Conservation (phyloP, 2,329 filamentous ascomycete genomes). For the Trichoderma aggressivum region DNA sequence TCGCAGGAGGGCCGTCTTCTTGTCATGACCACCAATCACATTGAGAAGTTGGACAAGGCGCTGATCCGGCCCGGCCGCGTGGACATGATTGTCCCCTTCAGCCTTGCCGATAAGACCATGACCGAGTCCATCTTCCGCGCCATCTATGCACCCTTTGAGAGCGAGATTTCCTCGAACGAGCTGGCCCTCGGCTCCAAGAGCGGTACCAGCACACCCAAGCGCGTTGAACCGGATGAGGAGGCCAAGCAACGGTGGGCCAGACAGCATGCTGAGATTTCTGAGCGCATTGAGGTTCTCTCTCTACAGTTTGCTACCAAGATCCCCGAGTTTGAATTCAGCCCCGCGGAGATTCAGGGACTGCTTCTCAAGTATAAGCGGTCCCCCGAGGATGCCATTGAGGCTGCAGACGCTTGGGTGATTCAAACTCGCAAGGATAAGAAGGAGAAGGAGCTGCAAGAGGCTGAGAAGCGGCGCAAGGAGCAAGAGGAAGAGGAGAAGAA, state of each 20-base stretch:
- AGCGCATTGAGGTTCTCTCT: constrained; percentile 46
- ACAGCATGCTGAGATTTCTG: constrained; percentile 35
- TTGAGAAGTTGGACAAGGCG: constrained; percentile 59
- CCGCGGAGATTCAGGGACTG: constrained; percentile 59
- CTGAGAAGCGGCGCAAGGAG: constrained; percentile 39
- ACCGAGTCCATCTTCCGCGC: constrained; percentile 54
- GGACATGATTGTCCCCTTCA: constrained; percentile 58
- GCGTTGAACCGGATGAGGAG: constrained; percentile 30
- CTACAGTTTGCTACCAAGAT: constrained; percentile 47
- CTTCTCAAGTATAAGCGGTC: constrained; percentile 55
- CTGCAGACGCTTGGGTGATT: constrained; percentile 47
- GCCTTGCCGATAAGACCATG: constrained; percentile 52
- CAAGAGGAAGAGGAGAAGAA: constrained; percentile 32
- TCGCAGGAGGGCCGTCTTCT: constrained; percentile 61
- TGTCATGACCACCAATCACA: constrained; percentile 64
- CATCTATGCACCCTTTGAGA: constrained; percentile 54
- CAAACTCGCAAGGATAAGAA: constrained; percentile 49
- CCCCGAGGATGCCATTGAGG: constrained; percentile 46
- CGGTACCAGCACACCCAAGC: constrained; percentile 18
- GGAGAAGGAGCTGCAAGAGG: constrained; percentile 42
- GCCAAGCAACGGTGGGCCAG: constrained; percentile 30
- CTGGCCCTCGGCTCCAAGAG: constrained; percentile 15
- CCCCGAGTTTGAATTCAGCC: constrained; percentile 55
- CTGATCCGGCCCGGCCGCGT: constrained; percentile 61
- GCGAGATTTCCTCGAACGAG: constrained; percentile 21